These are phyloP conservation scores for Chlorella sp. DNA, from an alignment of 139 green algal species.

Conservation along the genomic window DNA sequence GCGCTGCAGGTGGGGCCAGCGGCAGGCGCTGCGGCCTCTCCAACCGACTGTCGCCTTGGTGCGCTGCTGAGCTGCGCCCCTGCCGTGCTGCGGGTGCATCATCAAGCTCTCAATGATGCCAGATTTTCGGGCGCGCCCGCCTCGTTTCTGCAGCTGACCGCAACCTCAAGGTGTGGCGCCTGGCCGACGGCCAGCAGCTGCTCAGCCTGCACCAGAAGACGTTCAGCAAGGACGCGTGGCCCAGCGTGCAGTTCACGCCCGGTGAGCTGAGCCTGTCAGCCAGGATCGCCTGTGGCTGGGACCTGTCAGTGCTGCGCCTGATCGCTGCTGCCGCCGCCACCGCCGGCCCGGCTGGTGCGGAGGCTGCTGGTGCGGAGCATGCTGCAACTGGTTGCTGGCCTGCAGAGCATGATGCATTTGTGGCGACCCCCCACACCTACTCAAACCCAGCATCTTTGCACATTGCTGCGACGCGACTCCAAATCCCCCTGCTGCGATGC, in stretches of 20 bases:
- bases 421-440: background rate
- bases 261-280: background rate
- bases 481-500: background rate
- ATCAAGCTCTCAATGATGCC: no score
- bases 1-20: background rate
- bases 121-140: no score
- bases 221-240: conserved; percentile 80
- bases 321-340: no score
- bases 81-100: no score
- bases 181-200: conserved; percentile 43
- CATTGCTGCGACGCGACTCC: background rate
- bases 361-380: no score
- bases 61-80: background rate
- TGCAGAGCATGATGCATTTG: no score
- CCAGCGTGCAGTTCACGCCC: conserved; percentile 73
- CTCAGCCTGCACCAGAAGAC: conserved; percentile 67
- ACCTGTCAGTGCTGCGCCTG: no score
- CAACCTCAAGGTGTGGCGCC: conserved; percentile 65
- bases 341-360: no score
- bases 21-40: background rate
- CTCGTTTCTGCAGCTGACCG: background rate
- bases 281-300: no score
- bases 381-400: no score
- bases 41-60: background rate
- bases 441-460: background rate